Evolutionary conservation across 768 basidiomycete genomes (phyloP).

Genomic region (Amyloporia xantha): DNA sequence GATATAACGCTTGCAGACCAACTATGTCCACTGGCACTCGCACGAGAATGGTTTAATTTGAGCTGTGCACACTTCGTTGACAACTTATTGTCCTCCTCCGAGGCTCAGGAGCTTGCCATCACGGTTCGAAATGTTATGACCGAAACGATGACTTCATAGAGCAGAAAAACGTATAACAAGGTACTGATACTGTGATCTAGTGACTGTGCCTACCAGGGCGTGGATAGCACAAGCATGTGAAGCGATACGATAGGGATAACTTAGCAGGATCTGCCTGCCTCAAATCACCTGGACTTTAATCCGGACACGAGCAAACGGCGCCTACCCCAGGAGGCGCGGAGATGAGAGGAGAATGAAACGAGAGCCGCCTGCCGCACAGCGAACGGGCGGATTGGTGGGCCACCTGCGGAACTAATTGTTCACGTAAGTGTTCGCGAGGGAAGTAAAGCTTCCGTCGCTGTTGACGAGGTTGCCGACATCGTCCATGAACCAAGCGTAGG

Average conservation of each 20-base stretch:
- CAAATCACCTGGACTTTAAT: not conserved
- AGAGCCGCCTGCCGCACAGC: not conserved
- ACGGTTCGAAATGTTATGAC: too few relatives aligned
- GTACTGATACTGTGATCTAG: too few relatives aligned
- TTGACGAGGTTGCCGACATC: slow-evolving; percentile 20
- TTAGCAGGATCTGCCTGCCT: not conserved
- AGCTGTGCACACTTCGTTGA: too few relatives aligned
- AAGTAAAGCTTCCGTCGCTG: slow-evolving; percentile 15
- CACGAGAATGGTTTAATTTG: too few relatives aligned
- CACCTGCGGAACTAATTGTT: not conserved
- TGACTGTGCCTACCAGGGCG: too few relatives aligned
- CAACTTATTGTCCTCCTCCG: too few relatives aligned
- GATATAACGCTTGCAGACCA: too few relatives aligned
- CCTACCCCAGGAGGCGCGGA: not conserved
- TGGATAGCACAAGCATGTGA: too few relatives aligned
- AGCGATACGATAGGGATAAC: not conserved
- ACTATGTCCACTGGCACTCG: too few relatives aligned
- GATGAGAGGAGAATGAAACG: not conserved
- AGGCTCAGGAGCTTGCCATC: too few relatives aligned
- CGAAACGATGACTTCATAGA: too few relatives aligned
- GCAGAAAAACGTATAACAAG: too few relatives aligned
- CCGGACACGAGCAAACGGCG: not conserved
- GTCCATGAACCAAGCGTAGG: slow-evolving; percentile 25
- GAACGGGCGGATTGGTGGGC: not conserved
- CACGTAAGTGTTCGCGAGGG: slow-evolving; percentile 22